Conservation (phyloP, 2,329 filamentous ascomycete genomes). For the Hymenoscyphus linearis region DNA sequence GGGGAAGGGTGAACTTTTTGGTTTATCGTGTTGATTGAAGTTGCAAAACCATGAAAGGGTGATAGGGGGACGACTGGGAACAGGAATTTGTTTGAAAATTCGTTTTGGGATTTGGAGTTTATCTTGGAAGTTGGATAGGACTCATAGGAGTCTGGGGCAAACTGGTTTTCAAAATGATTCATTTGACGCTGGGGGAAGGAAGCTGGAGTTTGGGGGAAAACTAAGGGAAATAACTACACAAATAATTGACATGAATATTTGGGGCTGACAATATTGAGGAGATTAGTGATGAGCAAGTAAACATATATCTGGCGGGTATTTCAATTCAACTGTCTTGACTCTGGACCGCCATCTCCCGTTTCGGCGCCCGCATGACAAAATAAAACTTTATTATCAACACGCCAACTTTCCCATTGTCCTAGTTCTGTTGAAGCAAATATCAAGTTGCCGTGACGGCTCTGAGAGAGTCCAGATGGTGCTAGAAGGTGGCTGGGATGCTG, state of each 20-base stretch:
- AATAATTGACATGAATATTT: neutral
- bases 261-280: neutral
- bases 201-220: neutral
- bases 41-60: neutral
- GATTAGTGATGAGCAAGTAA: neutral
- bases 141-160: neutral
- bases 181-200: neutral
- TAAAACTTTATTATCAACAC: too few relatives aligned
- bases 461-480: too few relatives aligned
- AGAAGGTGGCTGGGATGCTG: too few relatives aligned
- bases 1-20: slow-evolving; percentile 23
- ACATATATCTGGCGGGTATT: neutral
- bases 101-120: neutral
- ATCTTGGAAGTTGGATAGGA: neutral
- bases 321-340: too few relatives aligned
- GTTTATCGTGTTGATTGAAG: slow-evolving; percentile 25
- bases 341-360: too few relatives aligned
- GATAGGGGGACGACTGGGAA: neutral
- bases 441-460: too few relatives aligned
- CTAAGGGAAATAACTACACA: neutral
- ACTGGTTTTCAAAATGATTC: neutral
- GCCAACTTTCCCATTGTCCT: too few relatives aligned
- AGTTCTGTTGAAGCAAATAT: too few relatives aligned
- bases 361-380: too few relatives aligned
- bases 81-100: too few relatives aligned